Evolutionary conservation across 1,284 basidiomycete genomes (phyloP).

Genomic region (Amylostereum chailletii): DNA sequence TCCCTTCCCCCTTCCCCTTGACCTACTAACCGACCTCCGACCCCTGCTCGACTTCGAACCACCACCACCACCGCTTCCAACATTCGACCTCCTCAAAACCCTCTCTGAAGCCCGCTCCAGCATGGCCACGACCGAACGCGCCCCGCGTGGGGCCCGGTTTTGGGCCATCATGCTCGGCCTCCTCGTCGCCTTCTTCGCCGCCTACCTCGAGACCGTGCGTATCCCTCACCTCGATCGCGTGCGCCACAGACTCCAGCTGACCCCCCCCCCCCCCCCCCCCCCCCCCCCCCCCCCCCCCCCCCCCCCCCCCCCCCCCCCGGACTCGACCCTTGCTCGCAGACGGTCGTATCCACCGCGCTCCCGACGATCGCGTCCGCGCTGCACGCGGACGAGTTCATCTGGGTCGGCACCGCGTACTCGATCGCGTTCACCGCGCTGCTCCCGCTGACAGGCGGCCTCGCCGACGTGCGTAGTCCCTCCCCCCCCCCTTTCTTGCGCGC

Average conservation of each 20-base stretch:
- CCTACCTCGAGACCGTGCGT: not conserved
- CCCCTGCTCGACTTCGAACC: too few species aligned
- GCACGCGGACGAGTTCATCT: conserved; percentile 4
- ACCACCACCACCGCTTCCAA: too few species aligned
- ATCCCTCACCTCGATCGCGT: not conserved
- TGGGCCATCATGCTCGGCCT: not conserved
- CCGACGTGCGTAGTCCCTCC: not conserved
- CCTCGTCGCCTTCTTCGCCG: not conserved
- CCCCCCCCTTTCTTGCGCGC: not conserved
- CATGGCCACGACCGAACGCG: too few species aligned
- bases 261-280: not conserved
- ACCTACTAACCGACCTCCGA: too few species aligned
- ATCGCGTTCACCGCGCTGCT: conserved; percentile 2
- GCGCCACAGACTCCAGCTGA: not conserved
- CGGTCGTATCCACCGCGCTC: conserved; percentile 5
- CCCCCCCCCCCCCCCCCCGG: too few species aligned
- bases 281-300: not conserved
- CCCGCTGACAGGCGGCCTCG: conserved; percentile 1
- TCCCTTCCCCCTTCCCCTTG: too few species aligned
- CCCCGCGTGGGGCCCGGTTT: too few species aligned
- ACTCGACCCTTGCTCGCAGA: too few species aligned
- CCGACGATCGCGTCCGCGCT: not conserved
- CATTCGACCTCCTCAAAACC: too few species aligned
- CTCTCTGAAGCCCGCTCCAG: too few species aligned
- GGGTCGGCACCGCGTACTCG: conserved; percentile 5